Percentiles rank a stretch among this genome's conserved stretches.
Conservation (phyloP, 306 rosid species). For the Rosa persica region DNA sequence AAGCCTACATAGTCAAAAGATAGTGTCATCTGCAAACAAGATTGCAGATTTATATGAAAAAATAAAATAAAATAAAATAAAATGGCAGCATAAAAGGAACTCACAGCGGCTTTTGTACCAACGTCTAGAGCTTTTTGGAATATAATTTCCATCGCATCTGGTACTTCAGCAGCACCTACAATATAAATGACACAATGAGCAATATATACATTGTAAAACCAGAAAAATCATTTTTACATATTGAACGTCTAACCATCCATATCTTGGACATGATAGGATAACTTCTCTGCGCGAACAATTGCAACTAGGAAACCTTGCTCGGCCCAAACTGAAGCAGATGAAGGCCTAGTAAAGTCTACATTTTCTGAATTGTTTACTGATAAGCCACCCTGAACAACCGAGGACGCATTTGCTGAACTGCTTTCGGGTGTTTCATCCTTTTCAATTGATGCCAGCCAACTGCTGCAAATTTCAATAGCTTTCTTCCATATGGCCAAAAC, state of each 20-base stretch:
- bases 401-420: slow-evolving; percentile 41
- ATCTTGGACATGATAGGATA: slow-evolving; percentile 47
- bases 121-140: slow-evolving; percentile 45
- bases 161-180: slow-evolving; percentile 62
- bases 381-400: slow-evolving; percentile 7
- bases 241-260: slow-evolving; percentile 61
- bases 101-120: slow-evolving; percentile 74
- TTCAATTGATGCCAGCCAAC: slow-evolving; percentile 47
- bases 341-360: slow-evolving; percentile 52
- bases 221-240: neutral
- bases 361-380: slow-evolving; percentile 39
- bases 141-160: slow-evolving; percentile 82
- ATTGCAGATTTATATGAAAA: neutral
- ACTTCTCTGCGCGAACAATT: slow-evolving; percentile 66
- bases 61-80: neutral
- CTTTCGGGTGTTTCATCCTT: slow-evolving; percentile 35
- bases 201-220: neutral
- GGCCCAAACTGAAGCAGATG: slow-evolving; percentile 69
- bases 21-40: slow-evolving; percentile 2
- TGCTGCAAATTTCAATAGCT: slow-evolving; percentile 55
- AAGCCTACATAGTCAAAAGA: slow-evolving; percentile 12
- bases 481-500: slow-evolving; percentile 90
- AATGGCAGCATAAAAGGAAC: slow-evolving; percentile 24
- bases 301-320: slow-evolving; percentile 63
- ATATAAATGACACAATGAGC: slow-evolving; percentile 1